Evolutionary conservation across 2,329 filamentous ascomycete genomes (phyloP).

Genomic region (Metarhizium humberi): DNA sequence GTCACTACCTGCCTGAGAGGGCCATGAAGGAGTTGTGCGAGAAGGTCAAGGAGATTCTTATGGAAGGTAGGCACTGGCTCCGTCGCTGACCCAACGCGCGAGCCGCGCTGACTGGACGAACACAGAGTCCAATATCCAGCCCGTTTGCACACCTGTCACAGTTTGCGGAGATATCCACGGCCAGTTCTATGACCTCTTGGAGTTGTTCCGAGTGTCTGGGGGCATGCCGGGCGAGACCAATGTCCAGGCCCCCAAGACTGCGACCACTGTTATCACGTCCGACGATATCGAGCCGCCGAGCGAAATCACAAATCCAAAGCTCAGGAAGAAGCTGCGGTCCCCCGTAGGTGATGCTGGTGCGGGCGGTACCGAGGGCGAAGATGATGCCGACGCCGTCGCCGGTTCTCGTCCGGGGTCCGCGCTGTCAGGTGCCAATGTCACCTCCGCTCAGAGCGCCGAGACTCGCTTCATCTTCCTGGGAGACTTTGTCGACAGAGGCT

Average conservation of each 20-base stretch:
- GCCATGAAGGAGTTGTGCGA: conserved; percentile 99
- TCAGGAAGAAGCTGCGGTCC: conserved; percentile 71
- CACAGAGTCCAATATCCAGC: conserved; percentile 94
- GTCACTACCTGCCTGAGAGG: conserved; percentile 88
- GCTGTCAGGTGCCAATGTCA: conserved; percentile 20
- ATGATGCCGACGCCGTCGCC: conserved; percentile 26
- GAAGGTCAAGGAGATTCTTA: conserved; percentile 96
- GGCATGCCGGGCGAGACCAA: conserved; percentile 86
- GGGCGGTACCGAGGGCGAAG: conserved; percentile 43
- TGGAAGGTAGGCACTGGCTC: conserved; percentile 63
- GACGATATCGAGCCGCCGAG: conserved; percentile 87
- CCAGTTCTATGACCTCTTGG: conserved; percentile 95
- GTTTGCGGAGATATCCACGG: conserved; percentile 98
- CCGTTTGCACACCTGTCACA: conserved; percentile 92
- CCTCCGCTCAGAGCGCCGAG: conserved; percentile 38
- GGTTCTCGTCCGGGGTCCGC: conserved; percentile 23
- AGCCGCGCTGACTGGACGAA: neutral
- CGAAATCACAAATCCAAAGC: conserved; percentile 77
- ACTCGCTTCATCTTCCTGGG: conserved; percentile 57
- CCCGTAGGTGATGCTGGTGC: conserved; percentile 20
- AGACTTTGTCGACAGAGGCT: conserved; percentile 94
- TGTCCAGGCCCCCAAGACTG: conserved; percentile 57
- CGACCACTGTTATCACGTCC: conserved; percentile 71
- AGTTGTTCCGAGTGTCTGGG: conserved; percentile 92
- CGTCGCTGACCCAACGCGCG: neutral